These are phyloP conservation scores for Apiospora sp. DNA, from an alignment of 2,329 filamentous ascomycete species.

Conservation along the genomic window DNA sequence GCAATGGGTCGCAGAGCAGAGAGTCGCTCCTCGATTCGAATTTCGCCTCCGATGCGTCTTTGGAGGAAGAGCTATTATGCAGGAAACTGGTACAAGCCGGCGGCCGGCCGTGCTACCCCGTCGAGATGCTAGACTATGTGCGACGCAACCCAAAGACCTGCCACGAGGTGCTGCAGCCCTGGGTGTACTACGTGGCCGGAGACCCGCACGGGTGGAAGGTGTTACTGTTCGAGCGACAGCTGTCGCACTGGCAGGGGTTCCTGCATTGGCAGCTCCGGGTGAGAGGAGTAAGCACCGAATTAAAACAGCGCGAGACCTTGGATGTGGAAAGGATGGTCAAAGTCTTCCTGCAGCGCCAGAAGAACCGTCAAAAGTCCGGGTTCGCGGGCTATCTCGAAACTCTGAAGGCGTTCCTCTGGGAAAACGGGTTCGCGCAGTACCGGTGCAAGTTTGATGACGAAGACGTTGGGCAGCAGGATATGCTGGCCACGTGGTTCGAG, in stretches of 20 bases:
- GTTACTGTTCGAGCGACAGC: background rate
- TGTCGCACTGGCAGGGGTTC: background rate
- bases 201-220: background rate
- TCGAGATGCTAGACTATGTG: background rate
- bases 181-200: background rate
- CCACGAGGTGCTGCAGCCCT: background rate
- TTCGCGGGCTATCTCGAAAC: too few species aligned
- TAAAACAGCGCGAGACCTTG: too few species aligned
- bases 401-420: too few species aligned
- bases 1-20: too few species aligned
- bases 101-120: background rate
- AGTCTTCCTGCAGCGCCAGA: background rate
- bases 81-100: background rate
- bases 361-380: too few species aligned
- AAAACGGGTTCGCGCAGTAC: background rate
- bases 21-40: too few species aligned
- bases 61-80: background rate
- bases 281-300: too few species aligned
- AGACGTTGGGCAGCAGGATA: background rate
- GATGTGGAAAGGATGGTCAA: background rate
- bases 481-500: background rate
- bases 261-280: background rate
- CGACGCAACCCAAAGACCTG: background rate
- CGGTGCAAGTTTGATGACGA: too few species aligned
- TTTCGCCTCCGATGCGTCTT: too few species aligned